Evolutionary conservation across 129 eudicot species (phyloP), one percentile per base, ranked within the genome.

Genomic region (Silybum marianum): DNA sequence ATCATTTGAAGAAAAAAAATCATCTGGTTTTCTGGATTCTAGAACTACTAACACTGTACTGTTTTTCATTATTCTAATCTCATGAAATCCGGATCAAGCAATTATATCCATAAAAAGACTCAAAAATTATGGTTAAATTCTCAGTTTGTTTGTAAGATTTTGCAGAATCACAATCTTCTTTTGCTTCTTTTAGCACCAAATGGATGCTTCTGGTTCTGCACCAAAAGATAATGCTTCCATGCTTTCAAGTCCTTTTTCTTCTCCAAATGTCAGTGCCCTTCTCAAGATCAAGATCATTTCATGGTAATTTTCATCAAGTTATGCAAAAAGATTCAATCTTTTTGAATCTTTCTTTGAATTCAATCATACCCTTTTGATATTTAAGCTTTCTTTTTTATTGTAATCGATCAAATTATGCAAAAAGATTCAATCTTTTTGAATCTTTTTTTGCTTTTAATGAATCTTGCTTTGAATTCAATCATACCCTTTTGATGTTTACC

Each of bases 281-380:
- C 97, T 95, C 62, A 90, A 95, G 86, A 95, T 95, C 90, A 95
- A 92, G 90, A 88, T 92, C 83, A 90, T 92, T 62, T 90, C 98
- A 81, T 95, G 98, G 98, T 94, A 81, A 72, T 1, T 1, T 0
- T 24, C 9, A 63, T 18, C 80, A 18, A 32, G 46, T 75, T 22
- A 82, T 75, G 63, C 42, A 51, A 28, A 62, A 75, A 69, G 28
- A 46, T 68, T 32, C 58, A 75, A 46, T 10, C 75, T 23, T 63
- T 72, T 42, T 75, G n/a, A 11, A 26, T 73, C 48, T 39, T 83
- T 60, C 26, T 5, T 75, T 48, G n/a, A 75, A 68, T 85, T 16
- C 76, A 73, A 36, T 40, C n/a, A 58, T 62, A 76, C 60, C 75
- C 79, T 23, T 22, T 70, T 86, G 19, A 63, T 25, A 21, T 79